Base-by-base conservation (phyloP, 805 yeast species). In the Yamadazyma sp. region DNA sequence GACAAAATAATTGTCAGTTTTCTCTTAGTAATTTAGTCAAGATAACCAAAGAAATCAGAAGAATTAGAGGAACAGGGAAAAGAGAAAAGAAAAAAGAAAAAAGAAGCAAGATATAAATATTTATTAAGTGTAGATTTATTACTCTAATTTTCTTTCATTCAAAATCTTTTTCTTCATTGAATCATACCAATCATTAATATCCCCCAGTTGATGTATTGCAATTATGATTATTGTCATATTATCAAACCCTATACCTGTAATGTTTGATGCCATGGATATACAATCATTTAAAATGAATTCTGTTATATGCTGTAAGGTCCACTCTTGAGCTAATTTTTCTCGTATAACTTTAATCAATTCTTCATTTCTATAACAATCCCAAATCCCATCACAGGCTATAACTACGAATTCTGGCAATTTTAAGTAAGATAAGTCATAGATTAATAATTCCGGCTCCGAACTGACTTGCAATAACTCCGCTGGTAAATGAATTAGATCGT, bases 171-270 rank as follows among this genome's bases (percentile, higher is more conserved):
- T 40, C 44, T 73, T 77, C 70, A 82, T 76, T 39, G 58, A 53
- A 3, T 56, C 55, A 45, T 78, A 72, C 93, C 93, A 83, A 13
- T 68, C 69, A 15, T 73, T 73, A 27, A 81, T 50, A 3, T 51
- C 58, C 4, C 52, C 52, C 14, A 41, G 37, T 22, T 67, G 65
- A 49, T 82, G 86, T 23, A 81, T 52, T 1, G 83, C 83, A 7
- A 83, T 70, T 5, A 84, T 73, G n/a, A 81, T 70, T 13, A 82
- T 62, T 0, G 89, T 82, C 91, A 84, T 84, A 50, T 84, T 84
- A 55, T 84, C 94, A 48, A 81, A 83, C 1, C 94, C 94, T 17
- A 82, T 75, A 2, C 93, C 93, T 0, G 91, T 84, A 20, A 73
- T 69, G 23, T 82, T 78, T 45, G 81, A 76, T 1, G 91, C 89